Conservation (phyloP, 352 stramenopile genomes). For the Ophiocytium majus region DNA sequence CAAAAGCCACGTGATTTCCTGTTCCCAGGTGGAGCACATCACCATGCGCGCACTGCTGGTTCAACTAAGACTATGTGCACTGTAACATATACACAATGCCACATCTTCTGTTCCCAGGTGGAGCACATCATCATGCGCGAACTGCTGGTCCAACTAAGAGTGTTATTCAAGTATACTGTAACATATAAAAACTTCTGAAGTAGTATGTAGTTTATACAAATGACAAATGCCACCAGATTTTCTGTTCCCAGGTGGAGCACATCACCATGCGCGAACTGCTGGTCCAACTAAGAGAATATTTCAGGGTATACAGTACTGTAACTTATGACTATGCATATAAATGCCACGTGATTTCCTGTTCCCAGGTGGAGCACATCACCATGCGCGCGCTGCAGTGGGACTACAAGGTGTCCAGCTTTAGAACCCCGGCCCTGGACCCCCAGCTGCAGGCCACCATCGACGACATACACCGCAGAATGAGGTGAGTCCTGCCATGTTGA, state of each 20-base stretch:
- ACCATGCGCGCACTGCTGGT: slow-evolving; percentile 50
- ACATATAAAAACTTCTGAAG: slow-evolving; percentile 18
- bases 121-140: slow-evolving; percentile 48
- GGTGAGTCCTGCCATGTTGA: neutral
- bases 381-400: slow-evolving; percentile 52
- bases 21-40: slow-evolving; percentile 49
- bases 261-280: slow-evolving; percentile 49
- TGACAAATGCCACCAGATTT: no score
- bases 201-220: no score
- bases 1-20: no score
- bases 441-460: neutral
- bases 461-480: neutral
- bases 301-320: no score
- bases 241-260: slow-evolving; percentile 41
- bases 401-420: slow-evolving; percentile 30
- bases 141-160: no score
- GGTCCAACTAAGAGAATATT: no score
- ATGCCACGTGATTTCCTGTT: no score
- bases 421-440: neutral
- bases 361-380: slow-evolving; percentile 50
- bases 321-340: no score
- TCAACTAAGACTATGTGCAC: no score
- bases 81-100: no score
- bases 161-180: no score
- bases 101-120: slow-evolving; percentile 37